Evolutionary conservation across 2,329 filamentous ascomycete species (phyloP), one percentile per base, ranked within the genome.

Genomic region (Colletotrichum caudatum): DNA sequence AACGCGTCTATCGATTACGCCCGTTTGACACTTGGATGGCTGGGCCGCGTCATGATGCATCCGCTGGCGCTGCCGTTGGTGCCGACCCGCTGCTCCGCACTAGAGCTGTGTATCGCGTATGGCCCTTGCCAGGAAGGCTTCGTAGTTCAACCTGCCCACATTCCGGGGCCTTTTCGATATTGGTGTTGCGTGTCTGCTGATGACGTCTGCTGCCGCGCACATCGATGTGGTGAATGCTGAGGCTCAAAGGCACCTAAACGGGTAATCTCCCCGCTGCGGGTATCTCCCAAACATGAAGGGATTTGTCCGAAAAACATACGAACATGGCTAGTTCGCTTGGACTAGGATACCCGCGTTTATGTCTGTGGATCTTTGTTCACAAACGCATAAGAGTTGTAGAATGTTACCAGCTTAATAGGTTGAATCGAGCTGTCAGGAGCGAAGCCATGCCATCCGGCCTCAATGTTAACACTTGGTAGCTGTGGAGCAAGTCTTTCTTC

Each of bases 31-130:
- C 35, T 41, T 61, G 53, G 20, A n/a, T 14, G 57, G 48, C 65
- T 64, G 65, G 65, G 69, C 69, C 69, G 69, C 59, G 69, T 72
- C 69, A 72, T 69, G 57, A 3, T 53, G 44, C 14, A 46, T 37
- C 46, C 44, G 33, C 41, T 59, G 58, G 65, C 59, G 56, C 69
- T 71, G 68, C 64, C 64, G 57, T 62, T 7, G 26, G 57, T 69
- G 58, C 69, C 64, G 65, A 51, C 41, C 41, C 44, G 26, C 20
- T 51, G 35, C 35, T 44, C 57, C 44, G 53, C 37, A 59, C 58
- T 60, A 64, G 54, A 53, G 41, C 54, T 50, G 56, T 29, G 3
- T 29, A 29, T 37, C 46, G 58, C 53, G 53, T 26, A 18, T 46
- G 53, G 23, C 23, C 62, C 67, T 44, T 53, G 66, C 26, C 11